Base-by-base conservation (phyloP, 1,284 basidiomycete genomes). In the Ustilago trichophora region DNA sequence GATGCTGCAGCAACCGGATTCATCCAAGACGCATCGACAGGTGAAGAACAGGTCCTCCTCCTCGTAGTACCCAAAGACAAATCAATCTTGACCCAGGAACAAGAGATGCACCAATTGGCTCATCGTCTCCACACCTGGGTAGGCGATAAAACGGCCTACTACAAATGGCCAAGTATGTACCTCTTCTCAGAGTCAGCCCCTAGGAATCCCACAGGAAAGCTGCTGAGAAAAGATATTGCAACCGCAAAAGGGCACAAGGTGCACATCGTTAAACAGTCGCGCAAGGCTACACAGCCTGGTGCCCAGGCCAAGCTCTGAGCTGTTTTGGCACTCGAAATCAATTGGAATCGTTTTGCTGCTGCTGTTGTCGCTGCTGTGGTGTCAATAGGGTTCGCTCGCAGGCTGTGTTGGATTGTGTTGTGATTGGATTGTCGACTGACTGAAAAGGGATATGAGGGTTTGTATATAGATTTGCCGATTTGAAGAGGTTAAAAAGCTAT, bases 121-220 rank as follows among this genome's bases (percentile, higher is more conserved):
- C 12, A 40, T 9, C 31, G 51, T 11, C 43, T 69, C 9, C 59
- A 63, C 37, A 59, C 49, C 3, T 72, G 69, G 65, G 64, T 72
- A 0, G 33, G 41, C 6, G 59, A 60, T 42, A 54, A 68, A 56
- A 57, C 65, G 19, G 66, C 66, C 5, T 68, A 69, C 52, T 72
- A 72, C 69, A 72, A 72, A 33, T 64, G 60, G 65, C 69, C 69
- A 6, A 54, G 56, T 26, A 37, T 36, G 32, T 72, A 72, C 38
- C 55, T 69, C 3, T 60, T 72, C 42, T 38, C 50, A 10, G 43
- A 50, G 16, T 19, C 45, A 2, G 57, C 64, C 2, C 65, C 65
- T 2, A 35, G 64, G 15, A 68, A 68, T 36, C 55, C 65, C 4
- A 65, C 59, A 6, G 69, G 69, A 10, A 72, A 72, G 37, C 26